phyloP scores from a whole-genome alignment of 345 rosid genomes.

The Cardamine chenopodiifolia region DNA sequence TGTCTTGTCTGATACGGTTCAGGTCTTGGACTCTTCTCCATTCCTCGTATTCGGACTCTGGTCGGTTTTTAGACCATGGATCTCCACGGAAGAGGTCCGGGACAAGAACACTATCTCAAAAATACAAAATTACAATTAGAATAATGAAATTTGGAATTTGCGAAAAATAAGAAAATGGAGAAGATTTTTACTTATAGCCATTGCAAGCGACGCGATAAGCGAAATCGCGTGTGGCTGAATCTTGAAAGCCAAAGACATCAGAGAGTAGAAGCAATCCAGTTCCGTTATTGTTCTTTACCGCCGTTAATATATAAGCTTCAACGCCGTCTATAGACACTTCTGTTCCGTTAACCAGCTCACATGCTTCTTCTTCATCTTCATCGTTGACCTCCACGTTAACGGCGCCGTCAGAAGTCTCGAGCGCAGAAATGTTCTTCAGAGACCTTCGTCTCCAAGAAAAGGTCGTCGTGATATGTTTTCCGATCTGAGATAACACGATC shows the following conservation, averaged over 20 bases:
- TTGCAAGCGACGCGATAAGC: conserved; percentile 90
- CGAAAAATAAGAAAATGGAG: neutral
- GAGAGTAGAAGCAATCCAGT: conserved; percentile 71
- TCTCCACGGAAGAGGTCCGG: conserved; percentile 89
- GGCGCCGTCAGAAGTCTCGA: conserved; percentile 31
- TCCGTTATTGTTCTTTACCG: conserved; percentile 86
- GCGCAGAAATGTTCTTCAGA: conserved; percentile 4
- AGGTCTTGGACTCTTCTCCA: conserved; percentile 64
- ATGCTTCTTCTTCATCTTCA: conserved; percentile 58
- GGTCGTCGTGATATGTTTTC: conserved; percentile 4
- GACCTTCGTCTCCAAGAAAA: neutral
- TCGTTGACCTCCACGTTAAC: conserved; percentile 48
- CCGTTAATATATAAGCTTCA: conserved; percentile 67
- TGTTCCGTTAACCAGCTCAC: conserved; percentile 71
- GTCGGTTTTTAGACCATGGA: conserved; percentile 67
- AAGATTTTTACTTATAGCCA: conserved; percentile 70
- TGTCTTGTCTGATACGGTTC: conserved; percentile 57
- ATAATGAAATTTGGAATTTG: neutral
- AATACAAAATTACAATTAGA: neutral
- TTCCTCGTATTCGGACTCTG: conserved; percentile 49
- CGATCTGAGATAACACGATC: neutral
- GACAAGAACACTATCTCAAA: conserved; percentile 71
- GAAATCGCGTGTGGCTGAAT: conserved; percentile 77
- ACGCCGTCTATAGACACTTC: conserved; percentile 67
- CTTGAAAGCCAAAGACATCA: conserved; percentile 80